Evolutionary conservation across 805 yeast species (phyloP).

Genomic region (Isabelozyma pseudorhagii): DNA sequence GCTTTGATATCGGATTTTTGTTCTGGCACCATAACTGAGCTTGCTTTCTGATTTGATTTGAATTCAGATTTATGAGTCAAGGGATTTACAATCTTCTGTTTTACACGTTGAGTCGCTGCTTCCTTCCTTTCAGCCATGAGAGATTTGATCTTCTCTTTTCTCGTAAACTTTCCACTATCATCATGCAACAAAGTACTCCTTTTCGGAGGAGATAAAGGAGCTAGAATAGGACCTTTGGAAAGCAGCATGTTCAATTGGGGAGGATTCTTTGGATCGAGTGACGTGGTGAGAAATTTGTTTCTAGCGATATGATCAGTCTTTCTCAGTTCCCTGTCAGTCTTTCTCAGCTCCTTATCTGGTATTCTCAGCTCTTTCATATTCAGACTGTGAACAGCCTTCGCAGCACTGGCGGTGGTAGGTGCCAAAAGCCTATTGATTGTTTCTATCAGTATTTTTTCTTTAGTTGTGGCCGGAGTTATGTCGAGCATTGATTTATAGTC

Average conservation of each 20-base stretch:
- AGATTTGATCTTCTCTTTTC: conserved; percentile 18
- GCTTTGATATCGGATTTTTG: background rate
- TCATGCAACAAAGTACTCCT: background rate
- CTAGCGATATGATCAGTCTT: conserved; percentile 12
- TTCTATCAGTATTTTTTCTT: background rate
- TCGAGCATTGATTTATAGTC: background rate
- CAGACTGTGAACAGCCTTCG: conserved; percentile 13
- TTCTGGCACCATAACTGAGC: background rate
- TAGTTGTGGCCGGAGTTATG: background rate
- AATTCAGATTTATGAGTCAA: conserved; percentile 15
- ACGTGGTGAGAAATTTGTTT: conserved; percentile 34
- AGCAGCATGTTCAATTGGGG: conserved; percentile 4
- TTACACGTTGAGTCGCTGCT: conserved; percentile 21
- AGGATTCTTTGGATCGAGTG: conserved; percentile 29
- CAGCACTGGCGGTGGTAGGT: conserved; percentile 30
- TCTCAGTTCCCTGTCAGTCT: conserved; percentile 3
- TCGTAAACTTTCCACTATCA: background rate
- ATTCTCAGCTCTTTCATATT: background rate
- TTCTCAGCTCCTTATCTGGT: background rate
- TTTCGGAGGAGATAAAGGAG: background rate
- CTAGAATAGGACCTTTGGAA: background rate
- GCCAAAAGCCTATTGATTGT: conserved; percentile 19
- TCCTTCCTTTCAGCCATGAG: conserved; percentile 26
- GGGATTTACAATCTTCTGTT: conserved; percentile 23
- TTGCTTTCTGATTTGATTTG: background rate